A percentile compares a stretch with the other conserved stretches of the same genome.
Conservation (phyloP, 2,329 filamentous ascomycete species). For the Talaromyces sp. region DNA sequence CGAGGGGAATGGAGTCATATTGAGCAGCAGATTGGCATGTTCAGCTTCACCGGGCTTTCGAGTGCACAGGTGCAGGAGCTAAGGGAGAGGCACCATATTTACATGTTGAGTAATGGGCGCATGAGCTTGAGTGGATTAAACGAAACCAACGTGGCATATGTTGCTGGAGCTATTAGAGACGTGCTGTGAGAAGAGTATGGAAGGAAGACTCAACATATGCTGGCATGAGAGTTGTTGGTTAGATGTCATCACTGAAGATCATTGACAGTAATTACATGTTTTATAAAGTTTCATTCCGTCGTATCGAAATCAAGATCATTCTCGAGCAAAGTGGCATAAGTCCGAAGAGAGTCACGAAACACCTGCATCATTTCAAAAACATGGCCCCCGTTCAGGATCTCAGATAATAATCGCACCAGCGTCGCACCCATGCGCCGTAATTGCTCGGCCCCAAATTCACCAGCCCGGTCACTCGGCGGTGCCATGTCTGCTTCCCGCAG, state of each 20-base stretch:
- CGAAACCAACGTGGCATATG: slow-evolving; percentile 40
- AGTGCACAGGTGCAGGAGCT: slow-evolving; percentile 28
- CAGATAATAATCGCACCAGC: slow-evolving; percentile 18
- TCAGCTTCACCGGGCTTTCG: slow-evolving; percentile 54
- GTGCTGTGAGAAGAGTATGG: slow-evolving; percentile 22
- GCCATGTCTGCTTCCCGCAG: slow-evolving; percentile 16
- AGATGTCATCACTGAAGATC: slow-evolving; percentile 3
- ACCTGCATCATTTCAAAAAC: slow-evolving; percentile 19
- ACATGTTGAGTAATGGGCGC: slow-evolving; percentile 37
- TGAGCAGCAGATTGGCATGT: slow-evolving; percentile 86
- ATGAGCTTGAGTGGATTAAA: slow-evolving; percentile 38
- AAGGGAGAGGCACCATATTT: slow-evolving; percentile 44
- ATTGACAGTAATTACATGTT: slow-evolving; percentile 3
- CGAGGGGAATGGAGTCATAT: slow-evolving; percentile 96
- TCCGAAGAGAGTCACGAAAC: slow-evolving; percentile 18
- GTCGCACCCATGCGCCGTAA: slow-evolving; percentile 18
- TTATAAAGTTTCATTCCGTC: slow-evolving; percentile 15
- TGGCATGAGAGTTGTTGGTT: slow-evolving; percentile 6
- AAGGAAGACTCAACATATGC: slow-evolving; percentile 5
- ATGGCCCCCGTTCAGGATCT: slow-evolving; percentile 12
- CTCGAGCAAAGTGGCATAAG: slow-evolving; percentile 17
- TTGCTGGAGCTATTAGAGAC: slow-evolving; percentile 39
- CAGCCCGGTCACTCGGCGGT: not conserved
- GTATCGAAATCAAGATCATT: slow-evolving; percentile 17
- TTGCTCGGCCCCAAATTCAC: slow-evolving; percentile 13